Percentiles rank a stretch among this genome's conserved stretches.
Evolutionary conservation across 192 early-diverging fungal genomes (phyloP).

Genomic region (Gamsiella multidivaricata): DNA sequence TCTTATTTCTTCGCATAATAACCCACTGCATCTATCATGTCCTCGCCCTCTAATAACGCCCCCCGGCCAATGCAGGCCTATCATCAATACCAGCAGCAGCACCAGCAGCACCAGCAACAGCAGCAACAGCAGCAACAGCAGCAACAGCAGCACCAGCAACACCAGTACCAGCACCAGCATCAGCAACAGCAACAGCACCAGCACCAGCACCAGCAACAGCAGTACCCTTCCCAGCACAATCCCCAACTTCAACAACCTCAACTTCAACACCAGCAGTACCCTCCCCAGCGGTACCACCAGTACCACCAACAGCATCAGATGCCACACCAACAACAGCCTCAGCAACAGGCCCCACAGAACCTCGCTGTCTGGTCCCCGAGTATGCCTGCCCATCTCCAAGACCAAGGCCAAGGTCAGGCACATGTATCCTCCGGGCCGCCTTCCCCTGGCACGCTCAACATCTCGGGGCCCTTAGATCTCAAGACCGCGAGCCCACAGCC

Average conservation of each 20-base stretch:
- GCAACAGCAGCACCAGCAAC: slow-evolving; percentile 19
- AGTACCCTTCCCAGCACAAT: slow-evolving; percentile 20
- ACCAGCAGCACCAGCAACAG: slow-evolving; percentile 24
- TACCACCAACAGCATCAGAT: slow-evolving; percentile 14
- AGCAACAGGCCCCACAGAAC: slow-evolving; percentile 23
- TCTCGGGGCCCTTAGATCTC: slow-evolving; percentile 47
- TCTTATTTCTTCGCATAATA: not conserved
- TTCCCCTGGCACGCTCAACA: slow-evolving; percentile 8
- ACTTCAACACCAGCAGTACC: slow-evolving; percentile 29
- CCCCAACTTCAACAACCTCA: slow-evolving; percentile 13
- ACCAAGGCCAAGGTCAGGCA: too few relatives aligned
- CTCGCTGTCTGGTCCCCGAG: slow-evolving; percentile 34
- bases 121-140: slow-evolving; percentile 30
- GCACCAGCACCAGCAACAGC: slow-evolving; percentile 18
- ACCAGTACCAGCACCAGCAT: slow-evolving; percentile 25
- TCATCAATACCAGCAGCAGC: slow-evolving; percentile 23
- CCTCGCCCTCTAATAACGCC: not conserved
- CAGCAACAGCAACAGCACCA: slow-evolving; percentile 39
- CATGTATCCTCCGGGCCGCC: too few relatives aligned
- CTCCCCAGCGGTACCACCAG: slow-evolving; percentile 23
- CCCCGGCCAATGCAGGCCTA: slow-evolving; percentile 18
- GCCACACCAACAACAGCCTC: slow-evolving; percentile 18
- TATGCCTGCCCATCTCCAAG: slow-evolving; percentile 11
- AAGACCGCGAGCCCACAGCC: slow-evolving; percentile 27
- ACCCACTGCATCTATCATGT: slow-evolving; percentile 6